Evolutionary conservation across 2,329 filamentous ascomycete genomes (phyloP), one percentile per base, ranked within the genome.

Genomic region (Xylariaceae sp.): DNA sequence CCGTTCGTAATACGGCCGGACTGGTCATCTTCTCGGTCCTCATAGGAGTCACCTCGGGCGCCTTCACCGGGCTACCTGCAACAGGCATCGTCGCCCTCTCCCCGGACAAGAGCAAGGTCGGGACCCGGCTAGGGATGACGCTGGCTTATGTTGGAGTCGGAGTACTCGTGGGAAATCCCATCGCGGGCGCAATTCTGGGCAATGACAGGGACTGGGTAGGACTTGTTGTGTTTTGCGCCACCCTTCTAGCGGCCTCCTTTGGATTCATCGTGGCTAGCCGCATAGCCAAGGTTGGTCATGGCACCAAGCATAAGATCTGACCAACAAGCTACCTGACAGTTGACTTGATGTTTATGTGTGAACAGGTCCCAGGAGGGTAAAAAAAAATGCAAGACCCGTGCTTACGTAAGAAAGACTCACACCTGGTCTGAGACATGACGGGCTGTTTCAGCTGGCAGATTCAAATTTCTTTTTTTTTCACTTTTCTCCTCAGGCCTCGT

Each of bases 121-220:
- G 42, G 9, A 43, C 37, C 7, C 34, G 46, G 4, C 24, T 48
- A 14, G 46, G 42, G 2, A 48, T 48, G 42, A 37, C 40, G 9
- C 34, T 48, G n/a, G 11, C 39, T 5, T 40, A 45, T 15, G 15
- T 48, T 9, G 42, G 46, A 4, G 29, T 45, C 21, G 46, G 42
- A 2, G 17, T 46, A 5, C 42, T 48, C 3, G 16, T 46, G 14
- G 42, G 46, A 21, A 46, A 43, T 6, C 46, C 46, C 13, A 41
- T 45, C n/a, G 46, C 42, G 3, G 42, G 46, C 8, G 42, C 42
- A 14, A 46, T 48, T 23, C 26, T 48, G 9, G 39, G 42, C 1
- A 16, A 17, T 7, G 31, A 21, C 1, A 11, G 37, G 15, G 35
- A 46, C 15, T 48, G 46, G 46, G 26, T 33, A 18, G 45, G 45